Evolutionary conservation across 164 flowering plant genomes (phyloP).

Genomic region (Aristolochia contorta): DNA sequence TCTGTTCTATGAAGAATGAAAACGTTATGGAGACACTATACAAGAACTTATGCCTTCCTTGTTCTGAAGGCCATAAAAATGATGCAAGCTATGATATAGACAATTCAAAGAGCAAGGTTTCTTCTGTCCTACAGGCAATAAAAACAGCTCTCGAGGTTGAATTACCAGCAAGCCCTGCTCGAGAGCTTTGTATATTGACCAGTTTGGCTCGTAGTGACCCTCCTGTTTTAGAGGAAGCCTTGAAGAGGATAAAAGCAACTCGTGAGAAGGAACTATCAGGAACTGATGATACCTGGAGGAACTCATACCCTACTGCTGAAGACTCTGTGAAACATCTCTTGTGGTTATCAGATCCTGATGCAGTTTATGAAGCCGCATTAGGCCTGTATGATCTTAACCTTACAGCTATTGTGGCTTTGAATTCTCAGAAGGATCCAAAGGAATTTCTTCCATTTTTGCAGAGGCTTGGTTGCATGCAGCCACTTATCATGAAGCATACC

Average conservation of each 20-base stretch:
- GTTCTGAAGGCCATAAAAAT: constrained; percentile 9
- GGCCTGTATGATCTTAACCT: constrained; percentile 95
- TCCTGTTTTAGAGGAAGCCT: constrained; percentile 83
- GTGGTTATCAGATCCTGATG: constrained; percentile 83
- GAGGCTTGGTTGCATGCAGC: constrained; percentile 59
- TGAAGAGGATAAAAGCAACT: constrained; percentile 65
- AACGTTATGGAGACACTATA: constrained; percentile 62
- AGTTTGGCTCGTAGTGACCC: constrained; percentile 89
- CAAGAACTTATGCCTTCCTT: constrained; percentile 34
- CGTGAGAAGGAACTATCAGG: constrained; percentile 70
- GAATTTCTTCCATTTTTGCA: constrained; percentile 95
- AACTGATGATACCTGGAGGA: constrained; percentile 29
- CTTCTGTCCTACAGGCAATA: constrained; percentile 56
- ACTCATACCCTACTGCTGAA: constrained; percentile 74
- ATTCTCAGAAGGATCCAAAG: constrained; percentile 89
- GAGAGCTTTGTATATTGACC: constrained; percentile 95
- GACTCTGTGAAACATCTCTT: constrained; percentile 89
- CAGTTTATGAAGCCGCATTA: constrained; percentile 87
- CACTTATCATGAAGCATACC: constrained; percentile 56
- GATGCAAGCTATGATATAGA: constrained; percentile 9
- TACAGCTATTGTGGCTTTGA: constrained; percentile 91
- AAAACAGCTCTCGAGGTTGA: constrained; percentile 76
- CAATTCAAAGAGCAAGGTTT: constrained; percentile 41
- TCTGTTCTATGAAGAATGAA: constrained; percentile 70
- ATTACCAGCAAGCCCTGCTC: constrained; percentile 58